These are phyloP conservation scores for Amylostereum areolatum DNA, from an alignment of 1,284 basidiomycete genomes.

Conservation along the genomic window DNA sequence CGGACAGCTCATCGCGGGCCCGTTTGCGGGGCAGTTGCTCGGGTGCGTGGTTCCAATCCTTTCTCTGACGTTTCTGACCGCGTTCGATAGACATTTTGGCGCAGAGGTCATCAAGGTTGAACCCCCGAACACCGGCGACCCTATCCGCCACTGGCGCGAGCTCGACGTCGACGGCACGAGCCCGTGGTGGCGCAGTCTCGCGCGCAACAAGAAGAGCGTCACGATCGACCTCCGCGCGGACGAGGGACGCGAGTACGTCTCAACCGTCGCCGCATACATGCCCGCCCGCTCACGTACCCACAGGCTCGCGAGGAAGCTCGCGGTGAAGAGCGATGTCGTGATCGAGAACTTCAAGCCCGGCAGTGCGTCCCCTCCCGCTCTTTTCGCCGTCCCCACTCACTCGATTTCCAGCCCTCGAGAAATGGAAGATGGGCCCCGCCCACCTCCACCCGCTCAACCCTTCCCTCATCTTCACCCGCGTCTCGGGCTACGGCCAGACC, in stretches of 20 bases:
- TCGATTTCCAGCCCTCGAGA: conserved; percentile 47
- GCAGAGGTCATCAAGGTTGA: conserved; percentile 70
- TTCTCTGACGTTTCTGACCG: no score
- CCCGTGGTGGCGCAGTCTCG: conserved; percentile 68
- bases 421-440: conserved; percentile 57
- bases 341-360: conserved; percentile 72
- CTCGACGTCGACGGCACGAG: conserved; percentile 63
- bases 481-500: conserved; percentile 69
- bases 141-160: conserved; percentile 66
- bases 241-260: conserved; percentile 53
- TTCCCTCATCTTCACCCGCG: conserved; percentile 63
- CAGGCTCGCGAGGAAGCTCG: conserved; percentile 58
- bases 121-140: conserved; percentile 54
- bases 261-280: not conserved
- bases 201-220: conserved; percentile 66
- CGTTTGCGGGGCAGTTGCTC: conserved; percentile 65
- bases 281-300: not conserved
- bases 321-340: conserved; percentile 55
- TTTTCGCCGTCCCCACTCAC: conserved; percentile 2
- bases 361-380: conserved; percentile 36
- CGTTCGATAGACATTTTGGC: conserved; percentile 49
- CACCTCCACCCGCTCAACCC: conserved; percentile 53
- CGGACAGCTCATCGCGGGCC: conserved; percentile 65
- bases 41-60: conserved; percentile 34
- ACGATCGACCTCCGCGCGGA: conserved; percentile 57